These are phyloP conservation scores for Codiaeum variegatum DNA, from an alignment of 441 rosid genomes.

Conservation along the genomic window DNA sequence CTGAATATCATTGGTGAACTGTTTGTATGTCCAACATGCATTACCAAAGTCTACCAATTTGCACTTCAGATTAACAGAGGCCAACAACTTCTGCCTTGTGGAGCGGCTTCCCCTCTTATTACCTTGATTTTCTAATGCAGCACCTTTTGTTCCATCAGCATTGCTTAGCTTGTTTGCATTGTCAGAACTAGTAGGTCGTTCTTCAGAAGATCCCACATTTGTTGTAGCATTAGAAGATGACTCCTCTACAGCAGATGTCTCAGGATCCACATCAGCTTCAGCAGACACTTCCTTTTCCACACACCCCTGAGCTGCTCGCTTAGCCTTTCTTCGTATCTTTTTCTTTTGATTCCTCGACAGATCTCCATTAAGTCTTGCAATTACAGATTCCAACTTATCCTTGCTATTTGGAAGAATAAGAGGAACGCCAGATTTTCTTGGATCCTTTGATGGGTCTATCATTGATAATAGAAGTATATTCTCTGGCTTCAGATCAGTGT, in stretches of 20 bases:
- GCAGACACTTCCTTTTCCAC: conserved; percentile 38
- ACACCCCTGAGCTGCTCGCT: conserved; percentile 50
- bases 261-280: conserved; percentile 37
- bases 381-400: conserved; percentile 36
- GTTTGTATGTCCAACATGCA: conserved; percentile 83
- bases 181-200: conserved; percentile 34
- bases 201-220: conserved; percentile 33
- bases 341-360: conserved; percentile 62
- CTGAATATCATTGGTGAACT: conserved; percentile 71
- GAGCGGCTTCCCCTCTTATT: conserved; percentile 47
- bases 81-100: conserved; percentile 43
- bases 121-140: conserved; percentile 30
- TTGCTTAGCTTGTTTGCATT: conserved; percentile 24
- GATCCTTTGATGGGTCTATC: conserved; percentile 62
- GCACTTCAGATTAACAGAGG: conserved; percentile 51
- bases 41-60: conserved; percentile 79
- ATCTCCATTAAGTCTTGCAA: conserved; percentile 41
- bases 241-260: conserved; percentile 33
- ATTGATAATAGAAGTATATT: conserved; percentile 57
- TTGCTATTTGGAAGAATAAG: conserved; percentile 41
- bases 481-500: conserved; percentile 75
- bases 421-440: conserved; percentile 42
- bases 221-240: conserved; percentile 25
- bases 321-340: conserved; percentile 60
- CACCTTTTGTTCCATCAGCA: conserved; percentile 34